Base-by-base conservation (phyloP, 2,329 filamentous ascomycete genomes). In the Aspergillus transmontanensis region DNA sequence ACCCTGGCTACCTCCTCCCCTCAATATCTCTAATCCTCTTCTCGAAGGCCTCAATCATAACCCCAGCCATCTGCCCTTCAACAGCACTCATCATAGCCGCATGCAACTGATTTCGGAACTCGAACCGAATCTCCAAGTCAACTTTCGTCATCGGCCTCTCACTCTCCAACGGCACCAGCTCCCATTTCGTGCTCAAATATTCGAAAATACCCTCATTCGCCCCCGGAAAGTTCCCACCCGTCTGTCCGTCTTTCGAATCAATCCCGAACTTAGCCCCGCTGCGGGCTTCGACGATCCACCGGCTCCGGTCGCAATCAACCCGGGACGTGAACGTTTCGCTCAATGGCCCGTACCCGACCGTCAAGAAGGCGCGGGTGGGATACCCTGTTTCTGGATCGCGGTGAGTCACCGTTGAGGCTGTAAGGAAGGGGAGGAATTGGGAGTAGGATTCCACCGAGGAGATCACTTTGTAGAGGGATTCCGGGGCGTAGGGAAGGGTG, bases 21-120 rank as follows among this genome's bases (percentile, higher is more conserved):
- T 86, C 76, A 55, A 92, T 75, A 71, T 86, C 81, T 73, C 82
- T 82, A 6, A 95, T 93, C 73, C 91, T 85, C 78, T 87, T 86
- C 81, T 97, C 94, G 81, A 99, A 99, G 1, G 95, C 94, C 76
- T 92, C 89, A 68, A 98, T 91, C 93, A 99, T 97, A 67, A 91
- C 84, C 4, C 88, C 89, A 1, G 93, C 94, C 66, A 97, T 88
- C 79, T 92, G 93, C 36, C 92, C 90, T 68, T 93, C 92, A 28
- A 95, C 89, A 39, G 91, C 90, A 43, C 88, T 85, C 75, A 94
- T 95, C 74, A 97, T 83, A 23, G 91, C 88, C 48, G 89, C 89
- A 80, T 97, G 96, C 61, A 97, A 76, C n/a, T 94, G 92, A 78
- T 94, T 98, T 70, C 87, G 85, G 76, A 99, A 97, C 76, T 90